Evolutionary conservation across 2,329 filamentous ascomycete species (phyloP), one percentile per base, ranked within the genome.

Genomic region (Trichoderma harzianum): DNA sequence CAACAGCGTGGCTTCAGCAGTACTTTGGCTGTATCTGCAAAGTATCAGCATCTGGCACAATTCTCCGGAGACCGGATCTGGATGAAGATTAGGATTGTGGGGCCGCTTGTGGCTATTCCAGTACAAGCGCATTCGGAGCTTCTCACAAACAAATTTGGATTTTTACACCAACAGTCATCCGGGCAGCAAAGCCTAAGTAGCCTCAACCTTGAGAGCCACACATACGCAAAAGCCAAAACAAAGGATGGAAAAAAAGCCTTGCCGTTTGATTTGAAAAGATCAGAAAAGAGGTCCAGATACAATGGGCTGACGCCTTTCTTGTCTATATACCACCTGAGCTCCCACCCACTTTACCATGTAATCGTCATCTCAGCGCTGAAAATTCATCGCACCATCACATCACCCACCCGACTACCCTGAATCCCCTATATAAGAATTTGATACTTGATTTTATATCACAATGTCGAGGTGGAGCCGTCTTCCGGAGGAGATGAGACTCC

Each of bases 401-500:
- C 10, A 55, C 24, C 18, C 24, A 26, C 18, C 14, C 14, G 21
- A 28, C n/a, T 28, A 43, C 21, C 11, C 12, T 28, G 14, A 32
- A 47, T 12, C 14, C 14, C 7, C n/a, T 12, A 34, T 24, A 66
- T 21, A 32, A 24, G 16, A 18, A 51, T 11, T 8, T 21, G 7
- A 43, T n/a, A 43, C 39, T n/a, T 43, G 39, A 34, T 3, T 34
- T n/a, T 8, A 28, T 18, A 5, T 21, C 30, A 70, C 30, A 18
- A 70, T 62, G 67, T 18, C 58, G 16, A 55, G 14, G 39, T 70
- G 67, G 67, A 63, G 43, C 16, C 24, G 16, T 7, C 58, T 70
- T 18, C 67, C 67, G 16, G 43, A 28, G 32, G 67, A 70, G 60
- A 36, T 70, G 58, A 62, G 39, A 12, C 57, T 70, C 47, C 67